A percentile compares a stretch with the other conserved stretches of the same genome.
Evolutionary conservation across 1,284 basidiomycete genomes (phyloP).

Genomic region (Schizophyllum commune): DNA sequence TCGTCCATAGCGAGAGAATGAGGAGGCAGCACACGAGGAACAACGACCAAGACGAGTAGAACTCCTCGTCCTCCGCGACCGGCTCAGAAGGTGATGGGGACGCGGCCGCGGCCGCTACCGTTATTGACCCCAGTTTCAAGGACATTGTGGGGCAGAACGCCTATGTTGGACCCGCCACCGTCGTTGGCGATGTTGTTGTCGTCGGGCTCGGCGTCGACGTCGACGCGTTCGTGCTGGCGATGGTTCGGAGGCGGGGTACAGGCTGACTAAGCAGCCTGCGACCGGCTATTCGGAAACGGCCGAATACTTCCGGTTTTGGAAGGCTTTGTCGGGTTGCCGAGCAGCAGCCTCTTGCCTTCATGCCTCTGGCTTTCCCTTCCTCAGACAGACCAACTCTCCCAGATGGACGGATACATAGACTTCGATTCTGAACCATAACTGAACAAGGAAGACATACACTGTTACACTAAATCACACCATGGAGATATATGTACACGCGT

Average conservation of each 20-base stretch:
- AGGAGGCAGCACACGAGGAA: slow-evolving; percentile 93
- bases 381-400: too few relatives aligned
- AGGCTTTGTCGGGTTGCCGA: neutral
- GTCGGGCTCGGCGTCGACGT: neutral
- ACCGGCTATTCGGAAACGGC: neutral
- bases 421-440: neutral
- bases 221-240: neutral
- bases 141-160: neutral
- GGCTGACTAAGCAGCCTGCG: neutral
- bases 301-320: neutral
- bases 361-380: too few relatives aligned
- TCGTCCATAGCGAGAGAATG: slow-evolving; percentile 91
- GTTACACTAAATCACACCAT: neutral
- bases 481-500: neutral
- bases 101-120: neutral
- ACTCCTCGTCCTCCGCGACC: slow-evolving; percentile 73
- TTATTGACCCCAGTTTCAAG: neutral
- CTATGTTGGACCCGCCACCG: neutral
- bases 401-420: neutral
- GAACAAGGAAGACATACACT: neutral
- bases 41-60: slow-evolving; percentile 90
- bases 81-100: slow-evolving; percentile 23
- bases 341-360: too few relatives aligned
- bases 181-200: neutral
- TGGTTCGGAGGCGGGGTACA: neutral